Base-by-base conservation (phyloP, 257 asterid genomes). In the Gentiana macrophylla region DNA sequence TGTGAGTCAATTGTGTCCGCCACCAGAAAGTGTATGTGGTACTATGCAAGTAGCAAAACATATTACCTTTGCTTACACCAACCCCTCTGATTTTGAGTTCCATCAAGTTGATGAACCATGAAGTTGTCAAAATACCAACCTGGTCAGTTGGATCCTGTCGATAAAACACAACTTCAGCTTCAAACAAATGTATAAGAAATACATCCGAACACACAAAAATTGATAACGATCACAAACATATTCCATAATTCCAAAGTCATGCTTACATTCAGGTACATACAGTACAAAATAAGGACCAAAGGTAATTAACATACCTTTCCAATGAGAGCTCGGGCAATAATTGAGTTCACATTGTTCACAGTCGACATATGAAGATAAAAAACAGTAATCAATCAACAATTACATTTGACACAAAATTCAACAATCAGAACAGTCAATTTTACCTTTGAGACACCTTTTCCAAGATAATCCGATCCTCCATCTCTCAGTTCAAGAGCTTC, bases 41-140 rank as follows among this genome's bases (percentile, higher is more conserved):
- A 37, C 37, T 37, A 33, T 24, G 56, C n/a, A 32, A 56, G 44
- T 8, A 4, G 33, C 12, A n/a, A 15, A 5, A 55, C 3, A 55
- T 9, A 3, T 63, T 80, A 87, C 98, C 95, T 87, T 56, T 91
- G 89, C 67, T 91, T 91, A 86, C 98, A 91, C 98, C 98, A 91
- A 53, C 98, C 98, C 98, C 98, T 84, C 72, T 91, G 94, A 41
- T 91, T 91, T 66, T 82, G 93, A 46, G 98, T 91, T 71, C 98
- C 98, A 66, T 91, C 98, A 8, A 91, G 94, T 52, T 84, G 79
- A 35, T 84, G 98, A 72, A 91, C 98, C 98, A 91, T 91, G 81
- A 71, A 81, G 66, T 87, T 87, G 32, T 91, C 98, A 46, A 91
- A 46, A 91, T 71, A 8, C 57, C 93, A 59, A 89, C 78, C 71